A percentile compares a stretch with the other conserved stretches of the same genome.
Evolutionary conservation across 169 alveolate species (phyloP).

Genomic region (Theileria annulata): DNA sequence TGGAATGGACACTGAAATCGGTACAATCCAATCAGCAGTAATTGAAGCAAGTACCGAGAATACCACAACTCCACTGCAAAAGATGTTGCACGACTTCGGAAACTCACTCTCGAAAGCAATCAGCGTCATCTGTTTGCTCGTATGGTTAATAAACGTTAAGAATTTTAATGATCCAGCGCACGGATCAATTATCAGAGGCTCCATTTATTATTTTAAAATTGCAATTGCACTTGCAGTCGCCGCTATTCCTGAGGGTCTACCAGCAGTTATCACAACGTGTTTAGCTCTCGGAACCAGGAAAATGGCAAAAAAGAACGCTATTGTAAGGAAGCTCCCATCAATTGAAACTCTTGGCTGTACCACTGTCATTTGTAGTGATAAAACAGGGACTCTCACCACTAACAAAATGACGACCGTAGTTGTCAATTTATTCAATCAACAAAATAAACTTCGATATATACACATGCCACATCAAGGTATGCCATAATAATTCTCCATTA

Average conservation of each 20-base stretch:
- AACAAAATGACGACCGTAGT: conserved; percentile 90
- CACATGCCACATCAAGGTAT: conserved; percentile 22
- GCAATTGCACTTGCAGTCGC: conserved; percentile 99
- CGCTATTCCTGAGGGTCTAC: conserved; percentile 99
- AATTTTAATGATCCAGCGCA: conserved; percentile 96
- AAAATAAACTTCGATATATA: conserved; percentile 4
- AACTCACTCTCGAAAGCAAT: conserved; percentile 89
- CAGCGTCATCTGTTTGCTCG: conserved; percentile 88
- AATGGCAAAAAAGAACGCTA: conserved; percentile 95
- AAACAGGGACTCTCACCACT: conserved; percentile 99
- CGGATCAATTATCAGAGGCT: conserved; percentile 92
- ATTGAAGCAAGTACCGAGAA: conserved; percentile 92
- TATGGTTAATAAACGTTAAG: conserved; percentile 94
- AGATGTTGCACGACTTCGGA: conserved; percentile 95
- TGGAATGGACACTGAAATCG: conserved; percentile 99
- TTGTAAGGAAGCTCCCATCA: conserved; percentile 94
- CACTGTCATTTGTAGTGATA: conserved; percentile 97
- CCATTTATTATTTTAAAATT: conserved; percentile 94
- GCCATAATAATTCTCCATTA: neutral
- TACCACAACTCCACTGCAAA: conserved; percentile 93
- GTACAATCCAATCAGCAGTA: conserved; percentile 94
- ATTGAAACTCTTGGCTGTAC: conserved; percentile 99
- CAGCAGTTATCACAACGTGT: conserved; percentile 99
- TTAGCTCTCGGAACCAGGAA: conserved; percentile 96
- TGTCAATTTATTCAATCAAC: conserved; percentile 21